These are phyloP conservation scores for Pneumocystis murina DNA, from an alignment of 1,139 yeast species.

Conservation along the genomic window DNA sequence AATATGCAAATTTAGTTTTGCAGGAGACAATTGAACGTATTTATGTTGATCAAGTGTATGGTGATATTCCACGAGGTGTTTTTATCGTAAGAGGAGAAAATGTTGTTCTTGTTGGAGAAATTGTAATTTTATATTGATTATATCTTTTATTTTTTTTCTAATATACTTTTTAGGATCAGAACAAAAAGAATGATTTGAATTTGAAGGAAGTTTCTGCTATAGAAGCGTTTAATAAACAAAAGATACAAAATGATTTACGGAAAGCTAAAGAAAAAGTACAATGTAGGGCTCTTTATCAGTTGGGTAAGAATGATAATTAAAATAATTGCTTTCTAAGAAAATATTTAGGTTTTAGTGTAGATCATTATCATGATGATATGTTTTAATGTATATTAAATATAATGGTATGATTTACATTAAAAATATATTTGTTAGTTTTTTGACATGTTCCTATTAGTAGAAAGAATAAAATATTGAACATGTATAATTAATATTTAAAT, in stretches of 20 bases:
- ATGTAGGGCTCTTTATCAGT: slow-evolving; percentile 32
- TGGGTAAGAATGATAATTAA: slow-evolving; percentile 2
- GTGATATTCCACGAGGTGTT: slow-evolving; percentile 63
- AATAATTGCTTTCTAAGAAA: background rate
- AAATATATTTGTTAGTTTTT: no score
- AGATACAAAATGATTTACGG: slow-evolving; percentile 25
- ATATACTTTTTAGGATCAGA: slow-evolving; percentile 41
- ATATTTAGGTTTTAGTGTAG: background rate
- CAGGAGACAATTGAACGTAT: slow-evolving; percentile 86
- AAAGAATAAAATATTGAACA: background rate
- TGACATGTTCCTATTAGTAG: background rate
- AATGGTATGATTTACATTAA: background rate
- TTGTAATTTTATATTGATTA: slow-evolving; percentile 21
- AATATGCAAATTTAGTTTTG: slow-evolving; percentile 78
- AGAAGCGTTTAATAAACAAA: slow-evolving; percentile 36
- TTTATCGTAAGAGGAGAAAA: slow-evolving; percentile 93
- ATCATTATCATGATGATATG: background rate
- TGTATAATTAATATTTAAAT: no score
- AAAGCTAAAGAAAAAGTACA: slow-evolving; percentile 34
- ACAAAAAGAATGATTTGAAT: slow-evolving; percentile 57
- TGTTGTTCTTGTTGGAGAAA: slow-evolving; percentile 88
- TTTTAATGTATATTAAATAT: background rate
- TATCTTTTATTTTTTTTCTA: background rate
- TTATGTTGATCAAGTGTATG: slow-evolving; percentile 49
- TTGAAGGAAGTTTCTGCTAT: slow-evolving; percentile 46